phyloP scores from a whole-genome alignment of 352 stramenopile species.

The Phytophthora colocasiae region DNA sequence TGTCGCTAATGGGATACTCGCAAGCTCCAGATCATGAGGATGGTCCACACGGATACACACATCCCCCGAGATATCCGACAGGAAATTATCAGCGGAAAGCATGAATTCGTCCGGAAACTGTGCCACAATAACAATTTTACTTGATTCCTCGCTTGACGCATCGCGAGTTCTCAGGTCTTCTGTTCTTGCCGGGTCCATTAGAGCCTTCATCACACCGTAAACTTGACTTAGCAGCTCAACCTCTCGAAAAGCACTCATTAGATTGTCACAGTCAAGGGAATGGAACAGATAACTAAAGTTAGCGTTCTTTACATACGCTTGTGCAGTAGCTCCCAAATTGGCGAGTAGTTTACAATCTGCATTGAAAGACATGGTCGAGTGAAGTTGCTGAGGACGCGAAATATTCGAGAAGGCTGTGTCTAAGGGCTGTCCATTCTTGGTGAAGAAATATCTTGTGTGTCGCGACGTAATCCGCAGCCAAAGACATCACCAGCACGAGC shows the following conservation, averaged over 20 bases:
- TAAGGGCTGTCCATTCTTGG: conserved; percentile 82
- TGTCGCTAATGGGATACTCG: conserved; percentile 85
- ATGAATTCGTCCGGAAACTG: conserved; percentile 86
- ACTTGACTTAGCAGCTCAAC: conserved; percentile 89
- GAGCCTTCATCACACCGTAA: conserved; percentile 84
- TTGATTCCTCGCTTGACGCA: background rate
- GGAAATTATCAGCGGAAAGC: conserved; percentile 89
- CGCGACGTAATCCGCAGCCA: conserved; percentile 79
- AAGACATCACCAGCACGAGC: conserved; percentile 68
- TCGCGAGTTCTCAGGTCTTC: conserved; percentile 12
- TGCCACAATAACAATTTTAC: conserved; percentile 1
- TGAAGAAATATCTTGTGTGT: conserved; percentile 88
- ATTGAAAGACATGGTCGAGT: conserved; percentile 84
- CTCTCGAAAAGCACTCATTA: conserved; percentile 88
- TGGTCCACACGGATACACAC: conserved; percentile 86
- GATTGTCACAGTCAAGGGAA: conserved; percentile 84
- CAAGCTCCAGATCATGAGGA: conserved; percentile 83
- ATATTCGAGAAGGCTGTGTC: conserved; percentile 85
- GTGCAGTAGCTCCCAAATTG: conserved; percentile 63
- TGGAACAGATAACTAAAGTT: conserved; percentile 86
- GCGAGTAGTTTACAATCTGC: conserved; percentile 77
- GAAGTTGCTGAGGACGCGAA: conserved; percentile 44
- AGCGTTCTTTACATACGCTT: conserved; percentile 33
- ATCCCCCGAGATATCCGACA: conserved; percentile 87
- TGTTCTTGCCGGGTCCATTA: conserved; percentile 63